A percentile compares a stretch with the other conserved stretches of the same genome.
Conservation (phyloP, 441 rosid genomes). For the Populus tomentosa region DNA sequence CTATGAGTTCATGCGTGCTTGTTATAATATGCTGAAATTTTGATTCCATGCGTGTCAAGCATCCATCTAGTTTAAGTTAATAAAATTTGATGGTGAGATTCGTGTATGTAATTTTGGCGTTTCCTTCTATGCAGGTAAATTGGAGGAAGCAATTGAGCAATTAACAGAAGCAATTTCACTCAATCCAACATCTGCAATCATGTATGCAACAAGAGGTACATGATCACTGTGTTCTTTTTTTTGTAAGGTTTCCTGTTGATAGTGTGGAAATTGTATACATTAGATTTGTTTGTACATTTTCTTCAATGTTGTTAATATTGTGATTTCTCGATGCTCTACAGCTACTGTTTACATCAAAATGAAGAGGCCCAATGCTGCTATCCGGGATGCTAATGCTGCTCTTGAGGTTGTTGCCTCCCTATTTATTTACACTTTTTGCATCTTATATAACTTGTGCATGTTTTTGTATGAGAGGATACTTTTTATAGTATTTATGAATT, state of each 20-base stretch:
- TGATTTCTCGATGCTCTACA: slow-evolving; percentile 29
- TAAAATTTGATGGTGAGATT: background rate
- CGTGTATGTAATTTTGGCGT: background rate
- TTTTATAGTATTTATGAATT: background rate
- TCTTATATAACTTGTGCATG: background rate
- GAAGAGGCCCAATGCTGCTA: slow-evolving; percentile 97
- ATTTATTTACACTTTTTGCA: background rate
- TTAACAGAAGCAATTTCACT: slow-evolving; percentile 70
- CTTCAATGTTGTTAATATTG: background rate
- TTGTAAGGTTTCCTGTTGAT: background rate
- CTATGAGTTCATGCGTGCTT: background rate
- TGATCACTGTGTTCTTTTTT: background rate
- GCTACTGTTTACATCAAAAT: slow-evolving; percentile 88
- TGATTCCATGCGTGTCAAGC: background rate
- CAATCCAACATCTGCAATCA: slow-evolving; percentile 85
- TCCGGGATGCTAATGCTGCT: slow-evolving; percentile 87
- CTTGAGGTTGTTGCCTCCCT: slow-evolving; percentile 53
- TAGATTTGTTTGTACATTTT: background rate
- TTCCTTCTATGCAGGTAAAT: slow-evolving; percentile 44
- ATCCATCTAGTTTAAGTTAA: background rate
- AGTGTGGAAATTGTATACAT: background rate
- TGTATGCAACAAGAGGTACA: slow-evolving; percentile 88
- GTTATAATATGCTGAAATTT: background rate
- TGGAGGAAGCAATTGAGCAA: slow-evolving; percentile 81
- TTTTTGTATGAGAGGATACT: background rate